These are phyloP conservation scores for Collybiopsis luxurians DNA, from an alignment of 768 basidiomycete species.

Conservation along the genomic window DNA sequence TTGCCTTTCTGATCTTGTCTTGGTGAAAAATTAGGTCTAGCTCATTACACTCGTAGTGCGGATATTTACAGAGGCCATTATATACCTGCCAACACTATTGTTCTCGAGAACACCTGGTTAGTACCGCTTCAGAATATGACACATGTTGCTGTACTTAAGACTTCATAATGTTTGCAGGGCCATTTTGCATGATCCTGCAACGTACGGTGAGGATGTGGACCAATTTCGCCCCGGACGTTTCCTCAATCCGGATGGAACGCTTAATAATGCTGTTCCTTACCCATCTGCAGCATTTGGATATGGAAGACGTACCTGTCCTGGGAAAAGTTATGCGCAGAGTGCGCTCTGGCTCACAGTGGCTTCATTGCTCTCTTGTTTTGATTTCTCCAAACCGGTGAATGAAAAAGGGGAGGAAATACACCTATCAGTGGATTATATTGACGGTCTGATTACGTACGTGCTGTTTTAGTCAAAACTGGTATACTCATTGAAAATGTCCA, in stretches of 20 bases:
- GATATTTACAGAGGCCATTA: conserved; percentile 26
- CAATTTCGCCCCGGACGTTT: conserved; percentile 28
- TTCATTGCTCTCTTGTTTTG: not conserved
- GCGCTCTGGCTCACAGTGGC: not conserved
- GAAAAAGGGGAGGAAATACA: conserved; percentile 6
- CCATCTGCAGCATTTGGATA: conserved; percentile 13
- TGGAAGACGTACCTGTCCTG: conserved; percentile 9
- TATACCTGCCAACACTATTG: conserved; percentile 16
- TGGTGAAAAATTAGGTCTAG: not conserved
- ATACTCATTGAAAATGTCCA: not conserved
- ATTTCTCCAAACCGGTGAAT: not conserved
- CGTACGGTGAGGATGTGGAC: conserved; percentile 25
- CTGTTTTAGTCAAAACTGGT: not conserved
- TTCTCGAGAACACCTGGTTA: conserved; percentile 9
- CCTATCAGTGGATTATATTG: conserved; percentile 1
- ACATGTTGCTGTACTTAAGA: too few species aligned
- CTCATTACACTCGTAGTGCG: conserved; percentile 20
- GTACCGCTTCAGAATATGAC: not conserved
- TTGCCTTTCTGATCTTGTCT: not conserved
- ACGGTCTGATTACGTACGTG: not conserved
- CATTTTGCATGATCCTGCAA: conserved; percentile 13
- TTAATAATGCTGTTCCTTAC: conserved; percentile 1
- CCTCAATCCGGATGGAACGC: conserved; percentile 1
- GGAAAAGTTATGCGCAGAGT: not conserved
- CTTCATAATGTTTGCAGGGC: conserved; percentile 12